Conservation (phyloP, 1,139 yeast species). For the Kazachstania sp. region DNA sequence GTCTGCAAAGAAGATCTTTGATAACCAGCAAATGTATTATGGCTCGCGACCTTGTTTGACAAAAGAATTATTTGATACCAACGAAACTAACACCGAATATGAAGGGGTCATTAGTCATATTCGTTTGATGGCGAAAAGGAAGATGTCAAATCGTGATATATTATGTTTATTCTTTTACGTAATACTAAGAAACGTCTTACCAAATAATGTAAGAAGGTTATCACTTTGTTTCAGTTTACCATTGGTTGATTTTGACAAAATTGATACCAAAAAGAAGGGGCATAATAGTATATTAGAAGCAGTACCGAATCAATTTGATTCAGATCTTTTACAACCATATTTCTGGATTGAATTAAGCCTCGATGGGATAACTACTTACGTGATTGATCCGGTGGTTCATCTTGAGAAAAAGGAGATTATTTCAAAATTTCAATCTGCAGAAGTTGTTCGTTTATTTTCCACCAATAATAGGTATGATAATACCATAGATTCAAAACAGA, state of each 20-base stretch:
- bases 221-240: slow-evolving; percentile 22
- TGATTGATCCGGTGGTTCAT: slow-evolving; percentile 22
- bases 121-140: slow-evolving; percentile 17
- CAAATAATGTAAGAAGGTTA: slow-evolving; percentile 6
- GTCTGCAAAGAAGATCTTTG: slow-evolving; percentile 4
- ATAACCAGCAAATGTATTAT: slow-evolving; percentile 13
- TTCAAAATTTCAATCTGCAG: slow-evolving; percentile 8
- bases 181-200: slow-evolving; percentile 14
- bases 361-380: slow-evolving; percentile 8
- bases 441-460: neutral
- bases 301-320: slow-evolving; percentile 21
- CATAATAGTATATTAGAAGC: slow-evolving; percentile 5
- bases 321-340: slow-evolving; percentile 21
- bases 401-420: slow-evolving; percentile 13
- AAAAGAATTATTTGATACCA: neutral
- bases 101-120: slow-evolving; percentile 9
- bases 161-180: slow-evolving; percentile 17
- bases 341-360: slow-evolving; percentile 23
- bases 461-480: neutral
- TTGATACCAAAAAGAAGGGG: neutral
- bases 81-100: neutral
- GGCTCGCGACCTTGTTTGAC: slow-evolving; percentile 15
- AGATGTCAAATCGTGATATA: slow-evolving; percentile 20
- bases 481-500: slow-evolving; percentile 10
- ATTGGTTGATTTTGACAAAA: slow-evolving; percentile 11